Evolutionary conservation across 2,329 filamentous ascomycete species (phyloP), one percentile per base, ranked within the genome.

Genomic region (Phoma herbarum): DNA sequence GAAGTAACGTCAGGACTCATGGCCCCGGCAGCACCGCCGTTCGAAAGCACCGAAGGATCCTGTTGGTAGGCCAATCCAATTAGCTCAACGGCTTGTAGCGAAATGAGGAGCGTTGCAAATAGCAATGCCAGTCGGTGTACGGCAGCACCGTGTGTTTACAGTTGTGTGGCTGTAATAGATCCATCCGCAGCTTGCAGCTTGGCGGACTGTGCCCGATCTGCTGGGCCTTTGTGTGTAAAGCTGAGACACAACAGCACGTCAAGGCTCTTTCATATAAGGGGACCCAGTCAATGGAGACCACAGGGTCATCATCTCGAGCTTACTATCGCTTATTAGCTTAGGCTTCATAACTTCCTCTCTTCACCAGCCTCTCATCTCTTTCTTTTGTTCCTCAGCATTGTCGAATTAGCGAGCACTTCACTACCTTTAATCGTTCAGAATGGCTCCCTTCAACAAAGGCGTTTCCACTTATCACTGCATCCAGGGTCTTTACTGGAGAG

Each of bases 381-480:
- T 54, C 39, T 64, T 54, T 28, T 44, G 22, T 59, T 57, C 46
- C 37, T 29, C 46, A 57, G 42, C 44, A 52, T 60, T 41, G 49
- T 47, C 20, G 20, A 28, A 45, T 57, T 55, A 62, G 43, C 56
- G 42, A 46, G 43, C 56, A 47, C 31, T 16, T 50, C 49, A 29
- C 22, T 46, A 44, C 52, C 51, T 46, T 64, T 54, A 54, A 57
- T 28, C 8, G 23, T 53, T 39, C 54, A 69, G 42, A 57, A 72
- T 72, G 66, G 52, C 69, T 54, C 63, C 67, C 23, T 65, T 74
- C 26, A 73, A 74, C 60, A 69, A 70, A 53, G 70, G 69, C 37
- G 60, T 67, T 28, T 68, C 69, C 26, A 65, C 67, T 20, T 73
- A 73, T 39, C 70, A 73, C 57, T 65, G 59, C 54, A 63, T 73